Evolutionary conservation across 805 yeast species (phyloP), one percentile per base, ranked within the genome.

Genomic region (Komagataella populi): DNA sequence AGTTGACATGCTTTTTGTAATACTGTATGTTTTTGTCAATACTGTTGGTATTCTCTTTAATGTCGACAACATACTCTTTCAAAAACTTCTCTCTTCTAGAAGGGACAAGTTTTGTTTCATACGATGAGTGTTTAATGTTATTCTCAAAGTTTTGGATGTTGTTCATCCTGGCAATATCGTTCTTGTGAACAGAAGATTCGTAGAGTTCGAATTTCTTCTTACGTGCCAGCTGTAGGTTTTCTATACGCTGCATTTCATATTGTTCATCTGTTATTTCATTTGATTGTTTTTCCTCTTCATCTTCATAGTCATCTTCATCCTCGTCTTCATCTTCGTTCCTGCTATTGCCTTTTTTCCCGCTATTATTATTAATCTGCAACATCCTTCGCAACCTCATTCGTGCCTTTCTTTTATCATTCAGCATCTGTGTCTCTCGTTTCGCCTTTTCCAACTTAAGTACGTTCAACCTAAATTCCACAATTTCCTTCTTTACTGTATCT

Each of bases 381-480:
- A 80, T 58, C 53, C 70, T 63, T 52, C 76, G 71, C 46, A 81
- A 60, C 50, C 76, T 71, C 18, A 65, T 59, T 56, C 74, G 74
- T 0, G 83, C 72, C 53, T 73, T 70, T 45, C 65, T 65, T 47
- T 79, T 69, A 55, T 80, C 87, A 18, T 63, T 66, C 18, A 71
- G 64, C 7, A 70, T 59, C 53, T 78, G 79, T 52, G 67, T 67
- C 49, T 72, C 74, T 46, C 83, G 69, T 48, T 77, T 75, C 48
- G 70, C 70, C 50, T 71, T 69, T 52, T 81, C 86, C 23, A 76
- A 63, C 45, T 71, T 71, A 50, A 79, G 59, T 23, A 81, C 82
- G 46, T 71, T 72, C 20, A 80, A 66, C 58, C 87, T 64, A 59
- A 82, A 82, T 54, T 72, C 75, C 52, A 79, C 68, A 52, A 82